A percentile compares a stretch with the other conserved stretches of the same genome.
Evolutionary conservation across 164 flowering plant species (phyloP).

Genomic region (Magnolia kwangsiensis): DNA sequence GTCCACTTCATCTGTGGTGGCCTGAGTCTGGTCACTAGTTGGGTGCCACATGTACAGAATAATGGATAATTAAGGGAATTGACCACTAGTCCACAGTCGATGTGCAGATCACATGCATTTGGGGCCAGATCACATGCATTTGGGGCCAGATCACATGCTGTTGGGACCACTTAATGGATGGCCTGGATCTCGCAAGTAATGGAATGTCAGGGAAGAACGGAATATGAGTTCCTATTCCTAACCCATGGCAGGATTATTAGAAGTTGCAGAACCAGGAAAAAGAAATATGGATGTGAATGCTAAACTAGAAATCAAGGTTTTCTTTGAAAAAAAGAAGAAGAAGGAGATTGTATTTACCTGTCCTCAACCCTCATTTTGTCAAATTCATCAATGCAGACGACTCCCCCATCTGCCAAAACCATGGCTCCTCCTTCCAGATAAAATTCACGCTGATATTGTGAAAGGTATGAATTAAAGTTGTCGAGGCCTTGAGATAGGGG

Average conservation of each 20-base stretch:
- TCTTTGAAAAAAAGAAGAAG: background rate
- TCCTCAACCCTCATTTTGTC: conserved; percentile 99
- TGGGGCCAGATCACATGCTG: too few species aligned
- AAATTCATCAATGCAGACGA: conserved; percentile 98
- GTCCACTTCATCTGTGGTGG: background rate
- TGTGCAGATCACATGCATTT: too few species aligned
- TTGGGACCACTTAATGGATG: too few species aligned
- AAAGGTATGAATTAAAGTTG: background rate
- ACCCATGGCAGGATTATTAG: background rate
- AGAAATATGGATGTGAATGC: background rate
- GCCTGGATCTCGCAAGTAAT: too few species aligned
- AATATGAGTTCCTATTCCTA: too few species aligned
- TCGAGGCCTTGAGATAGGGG: background rate
- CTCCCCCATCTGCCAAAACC: conserved; percentile 99
- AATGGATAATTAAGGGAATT: too few species aligned
- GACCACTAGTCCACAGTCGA: too few species aligned
- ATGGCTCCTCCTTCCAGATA: conserved; percentile 99
- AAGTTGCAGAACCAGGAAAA: background rate
- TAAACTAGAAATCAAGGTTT: too few species aligned
- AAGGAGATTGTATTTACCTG: conserved; percentile 42
- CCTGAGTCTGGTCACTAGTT: background rate
- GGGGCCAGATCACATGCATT: too few species aligned
- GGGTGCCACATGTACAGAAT: background rate
- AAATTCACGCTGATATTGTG: conserved; percentile 76
- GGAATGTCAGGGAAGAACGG: too few species aligned